These are phyloP conservation scores for Imleria badia DNA, from an alignment of 768 basidiomycete species.

Conservation along the genomic window DNA sequence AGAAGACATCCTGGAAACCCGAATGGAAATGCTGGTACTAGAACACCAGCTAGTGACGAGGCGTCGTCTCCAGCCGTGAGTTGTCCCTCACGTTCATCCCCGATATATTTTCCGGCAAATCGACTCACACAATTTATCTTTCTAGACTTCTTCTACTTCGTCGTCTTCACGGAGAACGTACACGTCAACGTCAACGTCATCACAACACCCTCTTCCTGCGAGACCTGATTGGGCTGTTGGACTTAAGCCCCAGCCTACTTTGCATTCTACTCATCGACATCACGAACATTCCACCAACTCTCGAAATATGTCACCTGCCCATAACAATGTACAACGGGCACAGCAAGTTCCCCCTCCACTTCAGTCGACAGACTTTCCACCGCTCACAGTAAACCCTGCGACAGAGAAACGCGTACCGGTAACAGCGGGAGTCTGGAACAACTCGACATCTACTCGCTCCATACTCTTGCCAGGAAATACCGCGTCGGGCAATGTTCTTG, in stretches of 20 bases:
- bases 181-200: conserved; percentile 73
- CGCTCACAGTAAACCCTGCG: conserved; percentile 46
- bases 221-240: conserved; percentile 91
- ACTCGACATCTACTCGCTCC: conserved; percentile 50
- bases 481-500: conserved; percentile 34
- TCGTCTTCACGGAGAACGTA: conserved; percentile 78
- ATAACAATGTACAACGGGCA: conserved; percentile 34
- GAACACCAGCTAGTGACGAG: conserved; percentile 70
- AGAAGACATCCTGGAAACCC: conserved; percentile 51
- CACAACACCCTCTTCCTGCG: conserved; percentile 76
- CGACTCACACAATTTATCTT: conserved; percentile 19
- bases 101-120: background rate
- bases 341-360: conserved; percentile 42
- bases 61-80: conserved; percentile 75
- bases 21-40: conserved; percentile 52
- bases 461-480: conserved; percentile 45
- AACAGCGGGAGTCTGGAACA: conserved; percentile 74
- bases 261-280: conserved; percentile 54
- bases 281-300: conserved; percentile 47
- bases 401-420: conserved; percentile 56
- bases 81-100: conserved; percentile 19
- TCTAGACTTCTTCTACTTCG: conserved; percentile 73
- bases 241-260: conserved; percentile 70
- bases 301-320: conserved; percentile 41
- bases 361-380: conserved; percentile 70